Base-by-base conservation (phyloP, 2,329 filamentous ascomycete species). In the Sporothrix schenckii region DNA sequence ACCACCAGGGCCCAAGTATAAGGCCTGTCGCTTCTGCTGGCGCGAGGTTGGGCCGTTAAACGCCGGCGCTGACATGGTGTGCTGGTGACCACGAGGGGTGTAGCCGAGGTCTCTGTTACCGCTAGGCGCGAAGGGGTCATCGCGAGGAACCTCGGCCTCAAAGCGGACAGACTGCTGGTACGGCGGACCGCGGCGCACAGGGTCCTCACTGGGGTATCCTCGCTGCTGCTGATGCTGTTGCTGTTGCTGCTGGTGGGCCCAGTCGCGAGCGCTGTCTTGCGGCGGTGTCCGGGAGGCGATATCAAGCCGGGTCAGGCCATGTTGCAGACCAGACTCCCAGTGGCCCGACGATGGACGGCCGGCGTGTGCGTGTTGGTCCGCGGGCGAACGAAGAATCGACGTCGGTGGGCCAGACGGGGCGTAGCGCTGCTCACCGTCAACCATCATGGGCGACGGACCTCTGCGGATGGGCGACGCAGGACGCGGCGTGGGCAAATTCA, bases 381-480 rank as follows among this genome's bases (percentile, higher is more conserved):
- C 14, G 0, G 54, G 79, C 2, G 76, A 72, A 2, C 75, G 71
- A 2, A 78, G 78, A 11, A 79, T 74, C 3, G 79, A 74, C 0
- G 80, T 68, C 19, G 81, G 74, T 3, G 39, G 50, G 44, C 41
- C 44, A 4, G 41, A 21, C 11, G 47, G 47, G 3, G 53, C 11
- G 4, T 50, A 47, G 72, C 80, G 68, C 75, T 86, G 78, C 47
- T 61, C 58, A 34, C 81, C 76, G 74, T 97, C 92, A 11, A 93
- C 81, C 76, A 91, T 87, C 92, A 95, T 94, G 0, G 93, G 92
- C 68, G 92, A 93, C 2, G 87, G 84, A 69, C 86, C 85, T 61
- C 90, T 87, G 65, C 88, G 85, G 1, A 87, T 86, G 9, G 90
- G 88, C 0, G 91, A 87, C 14, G 83, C 78, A 0, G 88, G 86